These are phyloP conservation scores for Zopfia rhizophila DNA, from an alignment of 2,329 filamentous ascomycete genomes.

Conservation along the genomic window DNA sequence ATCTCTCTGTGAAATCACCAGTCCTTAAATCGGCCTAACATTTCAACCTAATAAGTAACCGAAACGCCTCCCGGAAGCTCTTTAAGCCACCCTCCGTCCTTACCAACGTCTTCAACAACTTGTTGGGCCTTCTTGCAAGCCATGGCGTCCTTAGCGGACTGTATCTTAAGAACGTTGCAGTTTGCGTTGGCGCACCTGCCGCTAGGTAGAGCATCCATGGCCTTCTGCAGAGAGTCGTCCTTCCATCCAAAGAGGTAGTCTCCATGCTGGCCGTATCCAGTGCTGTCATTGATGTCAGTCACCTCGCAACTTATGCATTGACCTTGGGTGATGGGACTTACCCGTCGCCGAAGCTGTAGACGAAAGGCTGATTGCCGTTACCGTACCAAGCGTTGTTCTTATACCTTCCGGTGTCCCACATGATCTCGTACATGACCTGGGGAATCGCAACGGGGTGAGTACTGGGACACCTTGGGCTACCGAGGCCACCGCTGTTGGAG, in stretches of 20 bases:
- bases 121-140: slow-evolving; percentile 33
- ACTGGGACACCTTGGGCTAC: slow-evolving; percentile 60
- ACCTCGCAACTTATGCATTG: slow-evolving; percentile 51
- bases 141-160: slow-evolving; percentile 37
- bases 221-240: slow-evolving; percentile 38
- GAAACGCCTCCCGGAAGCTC: slow-evolving; percentile 41
- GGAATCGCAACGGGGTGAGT: slow-evolving; percentile 58
- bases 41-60: slow-evolving; percentile 22
- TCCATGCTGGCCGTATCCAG: slow-evolving; percentile 11
- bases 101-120: slow-evolving; percentile 19
- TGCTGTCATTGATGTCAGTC: slow-evolving; percentile 53
- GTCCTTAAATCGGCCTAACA: slow-evolving; percentile 2
- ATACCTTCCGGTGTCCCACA: slow-evolving; percentile 53
- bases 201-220: slow-evolving; percentile 40
- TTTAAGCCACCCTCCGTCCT: slow-evolving; percentile 36
- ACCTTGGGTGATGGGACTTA: slow-evolving; percentile 56
- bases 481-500: slow-evolving; percentile 54
- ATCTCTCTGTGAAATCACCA: too few species aligned
- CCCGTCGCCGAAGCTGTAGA: slow-evolving; percentile 52
- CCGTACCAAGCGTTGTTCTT: slow-evolving; percentile 35
- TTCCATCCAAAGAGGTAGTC: slow-evolving; percentile 42
- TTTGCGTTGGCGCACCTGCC: slow-evolving; percentile 43
- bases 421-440: slow-evolving; percentile 59
- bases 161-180: slow-evolving; percentile 42
- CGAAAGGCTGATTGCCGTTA: slow-evolving; percentile 39